Evolutionary conservation across 371 early-diverging fungal species (phyloP), one percentile per base, ranked within the genome.

Genomic region (Funneliformis caledonium): DNA sequence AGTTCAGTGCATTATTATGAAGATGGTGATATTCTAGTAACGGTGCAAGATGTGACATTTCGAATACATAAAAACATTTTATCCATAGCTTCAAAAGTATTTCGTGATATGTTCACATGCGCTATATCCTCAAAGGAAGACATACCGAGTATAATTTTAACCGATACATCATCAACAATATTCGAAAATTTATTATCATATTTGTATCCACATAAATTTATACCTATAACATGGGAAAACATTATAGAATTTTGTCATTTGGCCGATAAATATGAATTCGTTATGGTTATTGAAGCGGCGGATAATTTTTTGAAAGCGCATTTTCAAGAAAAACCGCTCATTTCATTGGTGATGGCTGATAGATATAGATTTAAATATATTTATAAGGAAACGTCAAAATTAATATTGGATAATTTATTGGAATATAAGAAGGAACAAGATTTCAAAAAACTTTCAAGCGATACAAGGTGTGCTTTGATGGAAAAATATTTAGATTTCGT

Each of bases 181-280:
- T 69, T 69, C 43, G 73, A 72, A 56, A 48, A 72, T 6, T n/a
- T 72, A 33, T 52, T 72, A 31, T n/a, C 47, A 12, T 72, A 47
- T 72, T 19, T 72, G n/a, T 72, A 72, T 26, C 73, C 73, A 56
- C 22, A 26, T 5, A 50, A 92, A 86, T 50, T 85, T 86, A 83
- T 89, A 88, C 86, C 93, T 92, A 82, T 91, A 84, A 42, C 88
- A 87, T 80, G 91, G 85, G 19, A 89, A 88, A 72, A 90, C 82
- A 86, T 92, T 92, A 86, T 93, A 93, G 22, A 72, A 26, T 56
- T 72, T 22, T 37, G 43, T 72, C 37, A 26, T 31, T 31, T 72
- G 12, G 50, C 73, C 31, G 56, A 47, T 50, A 72, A 72, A 72
- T 72, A 72, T 31, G 65, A 65, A 65, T 14, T 65, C 12, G 2